phyloP scores from a whole-genome alignment of 2,329 filamentous ascomycete species.

The Fusarium chlamydosporum region DNA sequence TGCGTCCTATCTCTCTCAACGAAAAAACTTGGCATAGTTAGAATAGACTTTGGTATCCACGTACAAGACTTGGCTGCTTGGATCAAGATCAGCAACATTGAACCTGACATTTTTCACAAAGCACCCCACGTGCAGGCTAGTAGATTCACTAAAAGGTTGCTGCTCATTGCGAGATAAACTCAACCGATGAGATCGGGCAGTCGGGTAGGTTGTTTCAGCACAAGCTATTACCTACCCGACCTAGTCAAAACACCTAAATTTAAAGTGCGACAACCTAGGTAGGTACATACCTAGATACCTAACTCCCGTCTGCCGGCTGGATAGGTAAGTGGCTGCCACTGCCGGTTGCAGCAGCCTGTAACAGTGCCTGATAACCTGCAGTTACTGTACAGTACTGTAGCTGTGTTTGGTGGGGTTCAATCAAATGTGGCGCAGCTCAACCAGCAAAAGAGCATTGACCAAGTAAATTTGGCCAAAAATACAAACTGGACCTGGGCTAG shows the following conservation, averaged over 20 bases:
- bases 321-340: conserved; percentile 1
- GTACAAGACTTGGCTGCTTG: neutral
- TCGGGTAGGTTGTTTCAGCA: neutral
- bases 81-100: conserved; percentile 3
- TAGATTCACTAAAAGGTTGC: neutral
- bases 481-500: conserved; percentile 1
- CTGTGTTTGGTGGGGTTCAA: neutral
- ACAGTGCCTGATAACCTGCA: no score
- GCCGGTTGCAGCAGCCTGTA: neutral
- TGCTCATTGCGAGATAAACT: neutral
- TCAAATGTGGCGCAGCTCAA: conserved; percentile 4
- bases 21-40: neutral
- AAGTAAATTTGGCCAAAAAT: conserved; percentile 2
- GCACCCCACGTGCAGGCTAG: conserved; percentile 1
- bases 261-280: neutral
- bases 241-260: neutral
- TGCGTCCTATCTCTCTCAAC: neutral
- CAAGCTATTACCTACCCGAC: neutral
- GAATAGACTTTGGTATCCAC: neutral
- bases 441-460: conserved; percentile 4
- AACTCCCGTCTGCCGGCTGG: no score
- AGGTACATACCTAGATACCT: no score
- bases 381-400: no score
- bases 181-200: neutral
- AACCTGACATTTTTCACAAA: neutral